Base-by-base conservation (phyloP, 2,329 filamentous ascomycete species). In the Sclerotinia glacialis region DNA sequence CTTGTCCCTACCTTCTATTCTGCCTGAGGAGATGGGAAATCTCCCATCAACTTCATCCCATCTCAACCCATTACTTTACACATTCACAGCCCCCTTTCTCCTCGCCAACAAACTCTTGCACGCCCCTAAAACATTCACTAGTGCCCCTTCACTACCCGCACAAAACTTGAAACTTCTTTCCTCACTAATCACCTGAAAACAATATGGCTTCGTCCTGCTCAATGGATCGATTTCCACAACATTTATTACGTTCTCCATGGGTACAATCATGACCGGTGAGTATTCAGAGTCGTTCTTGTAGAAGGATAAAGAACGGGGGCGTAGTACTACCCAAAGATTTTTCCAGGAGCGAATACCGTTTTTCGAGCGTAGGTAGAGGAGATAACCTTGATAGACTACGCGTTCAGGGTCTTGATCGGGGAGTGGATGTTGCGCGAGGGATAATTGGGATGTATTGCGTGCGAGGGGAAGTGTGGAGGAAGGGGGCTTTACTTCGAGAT, bases 251-350 rank as follows among this genome's bases (percentile, higher is more conserved):
- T 83, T 87, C 11, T 86, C 82, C 73, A 98, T 86, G 5, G 90
- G 87, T 44, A 97, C 81, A 72, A 99, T 90, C 72, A 93, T 89
- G 69, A 90, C 83, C 0, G 93, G 92, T 16, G 90, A 89, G 77
- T 98, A 98, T 79, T 99, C 95, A 70, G 88, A 83, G 69, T 96
- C 91, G 75, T 96, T 90, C 78, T 97, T 97, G 83, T 99, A 99
- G 34, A 98, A 85, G 21, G 92, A 90, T 42, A 99, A 81, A 70
- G 91, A 93, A 62, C 90, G 88, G 1, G 92, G 89, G 42, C 95
- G 90, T 62, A 99, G 83, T 0, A 98, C 95, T 16, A 90, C 90
- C 95, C 95, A 98, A 67, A 93, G 84, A 73, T 92, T 89, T 81
- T 97, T 97, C 95, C 95, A 99, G 74, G 96, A 91, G 56, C 90